Evolutionary conservation across 257 asterid genomes (phyloP).

Genomic region (Pogostemon cablin): DNA sequence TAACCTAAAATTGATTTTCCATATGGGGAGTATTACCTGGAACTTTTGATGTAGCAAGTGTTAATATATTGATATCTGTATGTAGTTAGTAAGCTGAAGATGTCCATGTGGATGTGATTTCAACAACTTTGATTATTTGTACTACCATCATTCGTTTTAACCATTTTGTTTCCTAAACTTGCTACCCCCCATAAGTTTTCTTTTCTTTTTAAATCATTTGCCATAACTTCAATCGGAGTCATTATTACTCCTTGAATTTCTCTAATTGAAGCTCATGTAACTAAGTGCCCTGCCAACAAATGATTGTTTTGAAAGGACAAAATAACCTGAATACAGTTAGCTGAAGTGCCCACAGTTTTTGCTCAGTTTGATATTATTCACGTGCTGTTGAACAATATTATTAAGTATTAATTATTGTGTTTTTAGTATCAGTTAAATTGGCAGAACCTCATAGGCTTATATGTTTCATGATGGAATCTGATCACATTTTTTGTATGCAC

Average conservation of each 20-base stretch:
- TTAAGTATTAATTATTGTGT: background rate
- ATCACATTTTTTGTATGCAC: slow-evolving; percentile 16
- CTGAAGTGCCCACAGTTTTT: background rate
- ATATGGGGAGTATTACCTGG: no score
- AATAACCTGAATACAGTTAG: background rate
- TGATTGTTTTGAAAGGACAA: background rate
- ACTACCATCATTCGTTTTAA: no score
- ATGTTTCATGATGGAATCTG: background rate
- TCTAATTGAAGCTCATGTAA: background rate
- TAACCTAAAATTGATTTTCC: no score
- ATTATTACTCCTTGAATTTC: background rate
- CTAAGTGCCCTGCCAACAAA: background rate
- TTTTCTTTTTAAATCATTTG: no score
- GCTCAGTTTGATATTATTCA: background rate
- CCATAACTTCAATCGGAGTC: background rate
- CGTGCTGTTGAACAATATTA: background rate
- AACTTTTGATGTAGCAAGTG: no score
- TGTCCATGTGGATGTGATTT: no score
- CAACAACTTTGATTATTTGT: no score
- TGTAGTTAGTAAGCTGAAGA: no score
- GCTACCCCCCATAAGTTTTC: no score
- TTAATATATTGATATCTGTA: no score
- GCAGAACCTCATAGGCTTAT: background rate
- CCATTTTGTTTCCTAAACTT: no score
- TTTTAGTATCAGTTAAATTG: background rate